phyloP scores from a whole-genome alignment of 805 yeast species.

The Isabelozyma gotoi region DNA sequence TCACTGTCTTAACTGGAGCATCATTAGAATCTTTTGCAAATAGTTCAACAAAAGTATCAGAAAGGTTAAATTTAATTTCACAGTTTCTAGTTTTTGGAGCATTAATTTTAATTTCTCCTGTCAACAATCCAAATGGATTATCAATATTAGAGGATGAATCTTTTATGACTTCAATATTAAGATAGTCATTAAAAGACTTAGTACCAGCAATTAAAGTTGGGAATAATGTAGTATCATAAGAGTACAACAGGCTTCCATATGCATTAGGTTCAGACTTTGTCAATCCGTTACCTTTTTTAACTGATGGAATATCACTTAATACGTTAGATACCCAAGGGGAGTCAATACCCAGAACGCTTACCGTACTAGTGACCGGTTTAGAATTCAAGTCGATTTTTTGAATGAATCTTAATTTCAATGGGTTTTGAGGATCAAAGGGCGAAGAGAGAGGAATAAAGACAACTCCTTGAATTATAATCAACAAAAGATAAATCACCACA shows the following conservation, averaged over 20 bases:
- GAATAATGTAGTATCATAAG: slow-evolving; percentile 50
- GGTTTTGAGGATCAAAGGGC: slow-evolving; percentile 64
- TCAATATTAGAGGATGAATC: slow-evolving; percentile 45
- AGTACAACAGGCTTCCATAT: slow-evolving; percentile 55
- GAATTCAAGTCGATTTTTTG: slow-evolving; percentile 55
- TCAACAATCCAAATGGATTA: slow-evolving; percentile 62
- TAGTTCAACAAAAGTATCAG: slow-evolving; percentile 24
- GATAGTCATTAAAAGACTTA: slow-evolving; percentile 39
- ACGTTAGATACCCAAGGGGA: slow-evolving; percentile 46
- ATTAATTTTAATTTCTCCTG: slow-evolving; percentile 58
- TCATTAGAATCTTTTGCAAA: slow-evolving; percentile 34
- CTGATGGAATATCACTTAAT: slow-evolving; percentile 63
- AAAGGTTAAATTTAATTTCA: slow-evolving; percentile 55
- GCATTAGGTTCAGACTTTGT: slow-evolving; percentile 34
- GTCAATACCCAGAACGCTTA: slow-evolving; percentile 50
- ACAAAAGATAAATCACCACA: slow-evolving; percentile 39
- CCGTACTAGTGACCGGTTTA: slow-evolving; percentile 29
- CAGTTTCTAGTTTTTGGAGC: slow-evolving; percentile 68
- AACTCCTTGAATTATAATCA: slow-evolving; percentile 37
- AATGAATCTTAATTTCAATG: slow-evolving; percentile 70
- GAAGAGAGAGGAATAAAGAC: slow-evolving; percentile 35
- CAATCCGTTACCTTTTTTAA: slow-evolving; percentile 33
- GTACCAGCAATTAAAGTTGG: slow-evolving; percentile 32
- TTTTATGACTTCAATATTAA: slow-evolving; percentile 50
- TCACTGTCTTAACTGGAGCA: slow-evolving; percentile 67